Conservation (phyloP, 1,284 basidiomycete genomes). For the Papiliotrema terrestris region DNA sequence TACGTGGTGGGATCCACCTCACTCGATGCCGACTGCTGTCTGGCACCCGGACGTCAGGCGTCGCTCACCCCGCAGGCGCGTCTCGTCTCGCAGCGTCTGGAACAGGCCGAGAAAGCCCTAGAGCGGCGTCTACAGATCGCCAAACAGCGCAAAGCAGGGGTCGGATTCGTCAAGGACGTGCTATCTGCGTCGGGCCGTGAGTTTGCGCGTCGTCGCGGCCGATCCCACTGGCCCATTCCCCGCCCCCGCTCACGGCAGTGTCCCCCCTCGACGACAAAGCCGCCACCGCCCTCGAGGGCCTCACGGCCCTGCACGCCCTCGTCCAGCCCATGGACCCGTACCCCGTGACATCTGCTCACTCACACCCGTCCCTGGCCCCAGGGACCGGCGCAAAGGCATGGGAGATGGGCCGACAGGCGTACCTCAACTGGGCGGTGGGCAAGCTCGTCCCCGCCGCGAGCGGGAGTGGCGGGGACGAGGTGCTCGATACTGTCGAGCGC, state of each 20-base stretch:
- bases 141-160: constrained; percentile 39
- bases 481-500: constrained; percentile 11
- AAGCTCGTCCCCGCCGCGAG: constrained; percentile 17
- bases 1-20: constrained; percentile 12
- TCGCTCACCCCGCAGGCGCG: no score
- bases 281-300: constrained; percentile 13
- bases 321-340: constrained; percentile 28
- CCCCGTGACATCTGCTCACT: neutral
- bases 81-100: constrained; percentile 32
- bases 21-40: no score
- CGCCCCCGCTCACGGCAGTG: constrained; percentile 19
- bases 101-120: constrained; percentile 38
- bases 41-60: no score
- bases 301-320: constrained; percentile 28
- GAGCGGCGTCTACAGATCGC: constrained; percentile 38
- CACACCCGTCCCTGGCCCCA: neutral
- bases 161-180: constrained; percentile 43
- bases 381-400: constrained; percentile 31
- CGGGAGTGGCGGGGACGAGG: constrained; percentile 1
- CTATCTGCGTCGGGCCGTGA: constrained; percentile 31
- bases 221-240: no score
- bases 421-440: constrained; percentile 45
- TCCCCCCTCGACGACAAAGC: constrained; percentile 35
- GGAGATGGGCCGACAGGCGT: constrained; percentile 47
- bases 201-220: constrained; percentile 6